Evolutionary conservation across 1,284 basidiomycete genomes (phyloP).

Genomic region (Leccinum idahoense): DNA sequence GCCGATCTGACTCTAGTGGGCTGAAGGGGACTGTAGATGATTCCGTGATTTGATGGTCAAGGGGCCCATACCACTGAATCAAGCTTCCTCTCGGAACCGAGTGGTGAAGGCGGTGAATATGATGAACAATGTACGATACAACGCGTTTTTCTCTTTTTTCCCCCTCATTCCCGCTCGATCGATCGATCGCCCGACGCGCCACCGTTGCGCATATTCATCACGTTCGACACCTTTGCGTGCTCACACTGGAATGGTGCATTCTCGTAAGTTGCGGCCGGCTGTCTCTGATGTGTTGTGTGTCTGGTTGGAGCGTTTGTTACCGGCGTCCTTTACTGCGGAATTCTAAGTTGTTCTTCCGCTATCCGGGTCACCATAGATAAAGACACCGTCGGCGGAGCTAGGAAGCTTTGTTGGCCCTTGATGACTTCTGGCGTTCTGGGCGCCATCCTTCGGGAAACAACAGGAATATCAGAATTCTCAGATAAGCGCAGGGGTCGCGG

Average conservation of each 20-base stretch:
- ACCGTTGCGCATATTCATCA: conserved; percentile 10
- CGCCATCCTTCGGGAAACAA: conserved; percentile 10
- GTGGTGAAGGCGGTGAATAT: conserved; percentile 2
- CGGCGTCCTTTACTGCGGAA: conserved; percentile 2
- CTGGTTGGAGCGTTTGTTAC: too few species aligned
- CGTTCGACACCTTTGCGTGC: neutral
- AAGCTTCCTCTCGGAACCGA: conserved; percentile 13
- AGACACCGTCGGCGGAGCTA: conserved; percentile 14
- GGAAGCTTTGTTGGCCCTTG: conserved; percentile 6
- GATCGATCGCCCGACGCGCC: conserved; percentile 14
- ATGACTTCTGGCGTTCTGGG: conserved; percentile 14
- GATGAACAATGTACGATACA: neutral
- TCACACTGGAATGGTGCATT: conserved; percentile 2
- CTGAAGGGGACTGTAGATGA: conserved; percentile 12
- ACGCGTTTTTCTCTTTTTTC: neutral
- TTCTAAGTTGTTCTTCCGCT: conserved; percentile 1
- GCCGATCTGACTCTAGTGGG: conserved; percentile 21
- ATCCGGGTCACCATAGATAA: conserved; percentile 19
- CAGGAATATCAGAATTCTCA: too few species aligned
- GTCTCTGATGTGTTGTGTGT: conserved; percentile 11
- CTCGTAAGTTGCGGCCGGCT: conserved; percentile 17
- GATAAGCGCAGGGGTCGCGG: neutral
- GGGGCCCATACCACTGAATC: conserved; percentile 2
- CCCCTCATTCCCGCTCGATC: conserved; percentile 15
- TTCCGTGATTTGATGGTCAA: conserved; percentile 17